phyloP scores from a whole-genome alignment of 164 flowering plant genomes.

The Buxus sempervirens region DNA sequence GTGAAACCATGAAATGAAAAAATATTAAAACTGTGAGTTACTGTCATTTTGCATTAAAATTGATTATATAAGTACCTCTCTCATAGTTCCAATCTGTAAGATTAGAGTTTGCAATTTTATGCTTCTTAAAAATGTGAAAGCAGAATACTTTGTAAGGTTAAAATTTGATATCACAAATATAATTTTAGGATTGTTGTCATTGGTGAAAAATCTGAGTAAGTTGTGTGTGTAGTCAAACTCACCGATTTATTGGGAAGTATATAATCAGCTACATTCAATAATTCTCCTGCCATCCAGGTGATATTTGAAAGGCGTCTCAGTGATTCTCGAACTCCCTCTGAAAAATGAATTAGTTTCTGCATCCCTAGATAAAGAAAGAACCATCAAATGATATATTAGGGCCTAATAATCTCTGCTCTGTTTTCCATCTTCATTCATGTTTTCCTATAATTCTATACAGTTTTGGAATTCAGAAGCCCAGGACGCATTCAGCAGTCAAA shows the following conservation, averaged over 20 bases:
- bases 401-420: not conserved
- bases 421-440: not conserved
- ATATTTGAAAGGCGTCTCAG: conserved; percentile 67
- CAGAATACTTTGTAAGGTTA: not conserved
- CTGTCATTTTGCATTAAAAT: not conserved
- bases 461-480: not conserved
- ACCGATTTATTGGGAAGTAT: conserved; percentile 60
- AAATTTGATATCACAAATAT: not conserved
- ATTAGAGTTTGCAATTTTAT: not conserved
- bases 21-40: not conserved
- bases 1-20: not conserved
- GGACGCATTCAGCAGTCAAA: too few species aligned
- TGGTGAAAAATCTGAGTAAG: not conserved
- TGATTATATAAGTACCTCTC: not conserved
- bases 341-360: conserved; percentile 51
- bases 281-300: conserved; percentile 86
- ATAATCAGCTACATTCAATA: conserved; percentile 60
- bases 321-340: conserved; percentile 74
- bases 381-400: conserved; percentile 1
- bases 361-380: conserved; percentile 40
- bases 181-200: too few species aligned
- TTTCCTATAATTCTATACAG: not conserved
- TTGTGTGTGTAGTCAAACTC: conserved; percentile 22
- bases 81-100: not conserved
- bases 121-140: not conserved